phyloP scores from a whole-genome alignment of 2,329 filamentous ascomycete genomes.

The Polytolypa hystricis region DNA sequence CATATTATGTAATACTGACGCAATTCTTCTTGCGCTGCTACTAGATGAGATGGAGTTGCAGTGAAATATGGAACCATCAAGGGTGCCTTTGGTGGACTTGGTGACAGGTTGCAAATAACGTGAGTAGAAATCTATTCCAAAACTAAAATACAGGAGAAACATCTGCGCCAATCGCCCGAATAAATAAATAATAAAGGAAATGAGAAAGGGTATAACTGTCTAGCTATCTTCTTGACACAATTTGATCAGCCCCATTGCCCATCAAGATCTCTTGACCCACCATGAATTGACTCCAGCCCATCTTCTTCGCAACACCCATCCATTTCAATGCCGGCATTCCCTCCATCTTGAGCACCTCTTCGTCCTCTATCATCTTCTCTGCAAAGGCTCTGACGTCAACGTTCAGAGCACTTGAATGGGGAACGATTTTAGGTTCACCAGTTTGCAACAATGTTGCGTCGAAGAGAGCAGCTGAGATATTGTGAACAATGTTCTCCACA shows the following conservation, averaged over 20 bases:
- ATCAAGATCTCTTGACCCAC: conserved; percentile 3
- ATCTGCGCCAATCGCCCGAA: no score
- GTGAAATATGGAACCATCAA: no score
- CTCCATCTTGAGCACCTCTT: neutral
- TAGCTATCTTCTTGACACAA: conserved; percentile 2
- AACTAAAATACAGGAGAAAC: no score
- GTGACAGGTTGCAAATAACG: no score
- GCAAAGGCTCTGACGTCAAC: conserved; percentile 1
- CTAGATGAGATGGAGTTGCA: no score
- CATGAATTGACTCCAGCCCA: conserved; percentile 5
- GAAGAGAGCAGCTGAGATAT: conserved; percentile 2
- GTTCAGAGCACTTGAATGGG: conserved; percentile 1
- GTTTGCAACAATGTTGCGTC: neutral
- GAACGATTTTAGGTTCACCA: neutral
- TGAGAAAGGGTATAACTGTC: no score
- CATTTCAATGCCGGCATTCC: conserved; percentile 1
- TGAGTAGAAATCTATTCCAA: no score
- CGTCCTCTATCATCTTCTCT: neutral
- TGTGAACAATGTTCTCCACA: no score
- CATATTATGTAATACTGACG: no score
- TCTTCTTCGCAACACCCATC: conserved; percentile 4
- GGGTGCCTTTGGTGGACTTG: no score
- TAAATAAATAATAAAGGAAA: no score
- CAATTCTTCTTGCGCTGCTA: no score
- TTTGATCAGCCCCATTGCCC: neutral